Evolutionary conservation across 2,329 filamentous ascomycete species (phyloP), one percentile per base, ranked within the genome.

Genomic region (Arthrinium puccinioides): DNA sequence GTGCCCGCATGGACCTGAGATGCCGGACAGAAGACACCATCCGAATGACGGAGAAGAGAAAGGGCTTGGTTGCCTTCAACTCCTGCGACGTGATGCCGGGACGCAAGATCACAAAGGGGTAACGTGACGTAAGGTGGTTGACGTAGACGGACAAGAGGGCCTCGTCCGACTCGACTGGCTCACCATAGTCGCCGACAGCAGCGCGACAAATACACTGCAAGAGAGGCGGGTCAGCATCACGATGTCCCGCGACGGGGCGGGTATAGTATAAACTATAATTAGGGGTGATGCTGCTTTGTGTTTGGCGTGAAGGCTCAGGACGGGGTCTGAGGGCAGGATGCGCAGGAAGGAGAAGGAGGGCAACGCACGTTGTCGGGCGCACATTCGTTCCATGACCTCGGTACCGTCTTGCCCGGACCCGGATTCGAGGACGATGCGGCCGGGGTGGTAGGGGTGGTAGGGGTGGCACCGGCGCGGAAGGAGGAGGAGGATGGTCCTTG

Each of bases 11-110:
- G 2, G 64, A 71, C 21, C 55, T 56, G 9, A 68, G 50, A 28
- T 66, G 67, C 14, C 64, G 57, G 27, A 70, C 64, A 0, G 69
- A 72, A 0, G 70, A 59, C 1, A 73, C 67, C 61, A 71, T 72
- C 7, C 62, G 55, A 16, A 76, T 69, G 4, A 66, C 61, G 1
- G 64, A 54, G 55, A 74, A 68, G 3, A 75, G 52, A 20, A 74
- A 70, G 0, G 72, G 72, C 9, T 61, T 55, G 0, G 55, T 60
- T 1, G 55, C 47, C 10, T 57, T 56, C 2, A 74, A 51, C 5
- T 58, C 54, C 0, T 56, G 48, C 2, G 64, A 62, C 0, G 59
- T 59, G 1, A 60, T 54, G 1, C 46, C 48, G 1, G 53, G 44
- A 0, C 64, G 62, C 2, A 74, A 45, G 7, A 66, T 45, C 6